phyloP scores from a whole-genome alignment of 1,139 yeast genomes.

The Diutina scorzettiae region DNA sequence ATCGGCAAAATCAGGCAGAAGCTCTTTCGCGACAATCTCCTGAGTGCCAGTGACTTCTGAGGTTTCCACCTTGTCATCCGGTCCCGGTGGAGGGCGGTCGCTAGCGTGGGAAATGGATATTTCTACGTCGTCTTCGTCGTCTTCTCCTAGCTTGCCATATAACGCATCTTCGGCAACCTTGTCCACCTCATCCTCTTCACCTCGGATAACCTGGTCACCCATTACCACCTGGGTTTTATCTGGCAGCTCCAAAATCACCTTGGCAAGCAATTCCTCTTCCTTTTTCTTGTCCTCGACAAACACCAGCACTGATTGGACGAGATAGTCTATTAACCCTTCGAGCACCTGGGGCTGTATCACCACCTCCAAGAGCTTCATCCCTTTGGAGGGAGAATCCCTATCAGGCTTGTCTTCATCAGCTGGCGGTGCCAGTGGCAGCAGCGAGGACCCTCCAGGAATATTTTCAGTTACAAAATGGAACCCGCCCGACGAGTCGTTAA shows the following conservation, averaged over 20 bases:
- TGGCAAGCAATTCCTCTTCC: conserved; percentile 13
- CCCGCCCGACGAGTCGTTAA: conserved; percentile 1
- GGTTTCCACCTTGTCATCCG: neutral
- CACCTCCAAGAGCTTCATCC: conserved; percentile 30
- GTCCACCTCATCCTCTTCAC: neutral
- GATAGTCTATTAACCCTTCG: conserved; percentile 26
- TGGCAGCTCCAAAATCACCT: conserved; percentile 4
- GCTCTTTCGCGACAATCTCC: neutral
- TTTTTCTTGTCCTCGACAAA: conserved; percentile 20
- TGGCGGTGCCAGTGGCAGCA: conserved; percentile 11
- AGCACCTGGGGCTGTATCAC: conserved; percentile 35
- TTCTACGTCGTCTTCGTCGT: neutral
- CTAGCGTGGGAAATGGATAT: neutral
- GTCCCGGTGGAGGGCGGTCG: neutral
- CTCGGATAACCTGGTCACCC: neutral
- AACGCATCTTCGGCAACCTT: neutral
- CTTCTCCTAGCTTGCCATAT: neutral
- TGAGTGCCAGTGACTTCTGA: neutral
- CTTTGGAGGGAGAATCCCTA: conserved; percentile 16
- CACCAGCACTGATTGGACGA: conserved; percentile 27
- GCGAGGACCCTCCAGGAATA: conserved; percentile 18
- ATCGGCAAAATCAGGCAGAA: neutral
- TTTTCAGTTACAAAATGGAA: neutral
- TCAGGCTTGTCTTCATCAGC: neutral
- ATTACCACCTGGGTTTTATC: neutral